Base-by-base conservation (phyloP, 305 asterid species). In the Fraxinus latifolia region DNA sequence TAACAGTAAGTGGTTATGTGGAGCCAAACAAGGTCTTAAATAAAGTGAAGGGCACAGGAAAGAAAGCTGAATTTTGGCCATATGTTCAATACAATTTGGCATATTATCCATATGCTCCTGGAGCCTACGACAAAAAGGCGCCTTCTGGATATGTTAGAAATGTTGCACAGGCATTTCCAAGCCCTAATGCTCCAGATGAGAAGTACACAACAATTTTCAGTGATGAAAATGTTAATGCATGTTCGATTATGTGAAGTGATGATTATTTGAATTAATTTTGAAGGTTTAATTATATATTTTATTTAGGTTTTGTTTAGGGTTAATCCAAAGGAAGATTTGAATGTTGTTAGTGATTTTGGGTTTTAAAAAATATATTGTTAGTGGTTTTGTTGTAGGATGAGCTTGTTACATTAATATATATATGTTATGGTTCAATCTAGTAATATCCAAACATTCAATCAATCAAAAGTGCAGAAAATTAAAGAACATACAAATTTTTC, bases 71-170 rank as follows among this genome's bases (percentile, higher is more conserved):
- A 76, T 53, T 89, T 14, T 94, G 98, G 97, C 97, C 98, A 0
- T 94, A 93, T 67, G 90, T 94, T 1, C 65, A 86, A 34, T 85
- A 93, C 37, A 86, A 91, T 29, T 68, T 94, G 84, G 86, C 92
- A 4, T 87, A 91, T 8, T 87, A 93, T 81, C 98, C 98, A 33
- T 94, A 91, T 80, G 96, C 91, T 23, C 84, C 93, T 2, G 86
- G 84, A 76, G 97, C 88, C 2, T 94, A 94, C 55, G 98, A 94
- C 85, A 94, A 91, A 83, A 93, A 93, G 76, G 98, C 98, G 0
- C 97, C 97, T 0, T 29, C 93, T 3, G 97, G 97, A 4, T 91
- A 29, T 21, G 97, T 94, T 6, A 86, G 91, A 42, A 87, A 94
- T 39, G 97, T 90, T 15, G 88, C 77, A 68, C 95, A 91, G 21